Evolutionary conservation across 2,329 filamentous ascomycete genomes (phyloP).

Genomic region (Pseudocercospora cruenta): DNA sequence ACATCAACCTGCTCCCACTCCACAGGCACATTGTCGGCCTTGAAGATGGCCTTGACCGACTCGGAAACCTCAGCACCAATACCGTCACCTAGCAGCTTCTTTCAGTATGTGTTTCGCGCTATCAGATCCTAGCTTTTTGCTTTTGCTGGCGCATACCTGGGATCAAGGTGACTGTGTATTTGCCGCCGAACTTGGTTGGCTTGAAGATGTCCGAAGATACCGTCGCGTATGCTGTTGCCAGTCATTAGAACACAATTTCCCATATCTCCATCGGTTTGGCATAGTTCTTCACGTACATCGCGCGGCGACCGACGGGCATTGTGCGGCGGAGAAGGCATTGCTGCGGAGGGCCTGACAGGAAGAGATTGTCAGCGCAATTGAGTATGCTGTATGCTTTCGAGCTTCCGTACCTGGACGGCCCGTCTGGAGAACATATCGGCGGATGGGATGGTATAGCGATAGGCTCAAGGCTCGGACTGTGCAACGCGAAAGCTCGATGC

Average conservation of each 20-base stretch:
- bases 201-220: slow-evolving; percentile 97
- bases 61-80: slow-evolving; percentile 98
- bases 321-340: slow-evolving; percentile 52
- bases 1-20: slow-evolving; percentile 99
- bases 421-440: slow-evolving; percentile 32
- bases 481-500: slow-evolving; percentile 15
- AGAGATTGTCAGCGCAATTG: slow-evolving; percentile 15
- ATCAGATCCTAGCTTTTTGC: slow-evolving; percentile 27
- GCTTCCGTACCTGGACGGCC: slow-evolving; percentile 28
- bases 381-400: slow-evolving; percentile 26
- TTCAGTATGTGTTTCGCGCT: slow-evolving; percentile 23
- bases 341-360: slow-evolving; percentile 55
- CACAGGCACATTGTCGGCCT: slow-evolving; percentile 97
- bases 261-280: slow-evolving; percentile 19
- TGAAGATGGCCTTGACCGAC: slow-evolving; percentile 99
- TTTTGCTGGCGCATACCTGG: slow-evolving; percentile 64
- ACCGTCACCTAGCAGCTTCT: slow-evolving; percentile 68
- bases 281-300: slow-evolving; percentile 53
- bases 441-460: slow-evolving; percentile 1
- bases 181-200: slow-evolving; percentile 97
- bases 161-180: slow-evolving; percentile 98
- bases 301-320: slow-evolving; percentile 55
- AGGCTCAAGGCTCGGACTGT: background rate
- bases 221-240: slow-evolving; percentile 66
- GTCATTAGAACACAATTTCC: slow-evolving; percentile 27